A percentile compares a stretch with the other conserved stretches of the same genome.
Conservation (phyloP, 2,329 filamentous ascomycete genomes). For the Pyrenophora graminea region DNA sequence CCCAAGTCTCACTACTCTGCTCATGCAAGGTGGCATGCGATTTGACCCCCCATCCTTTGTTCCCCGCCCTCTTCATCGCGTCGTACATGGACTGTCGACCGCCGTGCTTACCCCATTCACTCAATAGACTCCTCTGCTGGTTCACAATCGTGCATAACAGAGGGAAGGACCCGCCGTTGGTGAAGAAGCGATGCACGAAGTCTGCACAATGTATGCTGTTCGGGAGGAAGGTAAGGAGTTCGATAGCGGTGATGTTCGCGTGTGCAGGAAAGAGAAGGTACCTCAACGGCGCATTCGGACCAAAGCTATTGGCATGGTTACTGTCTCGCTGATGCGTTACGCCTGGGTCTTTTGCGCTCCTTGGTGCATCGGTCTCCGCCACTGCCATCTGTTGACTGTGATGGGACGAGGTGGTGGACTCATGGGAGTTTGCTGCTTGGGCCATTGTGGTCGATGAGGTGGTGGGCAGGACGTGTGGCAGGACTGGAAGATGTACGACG, state of each 20-base stretch:
- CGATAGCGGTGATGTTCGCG: slow-evolving; percentile 28
- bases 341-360: not conserved
- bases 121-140: slow-evolving; percentile 15
- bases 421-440: too few species aligned
- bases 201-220: slow-evolving; percentile 26
- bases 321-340: not conserved
- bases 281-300: slow-evolving; percentile 10
- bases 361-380: not conserved
- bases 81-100: slow-evolving; percentile 21
- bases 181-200: slow-evolving; percentile 27
- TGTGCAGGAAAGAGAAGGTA: slow-evolving; percentile 21
- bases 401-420: not conserved
- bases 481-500: not conserved
- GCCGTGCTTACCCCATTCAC: slow-evolving; percentile 9
- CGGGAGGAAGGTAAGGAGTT: slow-evolving; percentile 31
- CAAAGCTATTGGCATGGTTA: slow-evolving; percentile 4
- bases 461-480: not conserved
- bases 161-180: slow-evolving; percentile 21
- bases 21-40: slow-evolving; percentile 16
- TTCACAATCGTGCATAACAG: slow-evolving; percentile 24
- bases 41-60: slow-evolving; percentile 22
- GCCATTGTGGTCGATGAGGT: not conserved
- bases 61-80: slow-evolving; percentile 24
- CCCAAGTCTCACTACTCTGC: slow-evolving; percentile 6
- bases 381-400: not conserved